phyloP scores from a whole-genome alignment of 352 stramenopile genomes.

The Globisporangium perplexum region DNA sequence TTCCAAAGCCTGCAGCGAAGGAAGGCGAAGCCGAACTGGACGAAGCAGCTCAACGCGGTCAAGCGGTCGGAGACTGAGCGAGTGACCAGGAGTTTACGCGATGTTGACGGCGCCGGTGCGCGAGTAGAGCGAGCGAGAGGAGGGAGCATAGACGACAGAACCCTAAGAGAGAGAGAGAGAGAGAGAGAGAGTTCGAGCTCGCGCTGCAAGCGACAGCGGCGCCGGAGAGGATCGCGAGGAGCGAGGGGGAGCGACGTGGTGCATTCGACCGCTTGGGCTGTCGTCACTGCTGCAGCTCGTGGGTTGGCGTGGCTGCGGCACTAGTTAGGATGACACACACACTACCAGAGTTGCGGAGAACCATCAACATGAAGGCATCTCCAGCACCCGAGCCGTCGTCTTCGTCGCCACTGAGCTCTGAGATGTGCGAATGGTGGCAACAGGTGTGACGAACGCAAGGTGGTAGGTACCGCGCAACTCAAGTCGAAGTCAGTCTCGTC shows the following conservation, averaged over 20 bases:
- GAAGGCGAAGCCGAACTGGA: background rate
- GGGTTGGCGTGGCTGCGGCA: background rate
- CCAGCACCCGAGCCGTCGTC: background rate
- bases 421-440: no score
- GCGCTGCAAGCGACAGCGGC: background rate
- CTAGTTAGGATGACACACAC: background rate
- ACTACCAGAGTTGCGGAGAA: background rate
- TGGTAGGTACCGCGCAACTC: background rate
- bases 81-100: background rate
- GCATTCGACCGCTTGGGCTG: background rate
- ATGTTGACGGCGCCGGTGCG: background rate
- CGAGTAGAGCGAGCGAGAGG: background rate
- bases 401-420: background rate
- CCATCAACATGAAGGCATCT: background rate
- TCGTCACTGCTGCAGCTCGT: background rate
- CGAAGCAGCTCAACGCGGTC: background rate
- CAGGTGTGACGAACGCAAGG: background rate
- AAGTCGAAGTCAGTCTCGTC: background rate
- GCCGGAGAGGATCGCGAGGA: no score
- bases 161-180: background rate
- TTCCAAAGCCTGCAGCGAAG: background rate
- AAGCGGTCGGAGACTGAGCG: background rate
- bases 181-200: background rate
- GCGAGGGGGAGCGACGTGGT: background rate
- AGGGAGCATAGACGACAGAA: constrained; percentile 1